Conservation (phyloP, 2,329 filamentous ascomycete species). For the Phialophora tarda region DNA sequence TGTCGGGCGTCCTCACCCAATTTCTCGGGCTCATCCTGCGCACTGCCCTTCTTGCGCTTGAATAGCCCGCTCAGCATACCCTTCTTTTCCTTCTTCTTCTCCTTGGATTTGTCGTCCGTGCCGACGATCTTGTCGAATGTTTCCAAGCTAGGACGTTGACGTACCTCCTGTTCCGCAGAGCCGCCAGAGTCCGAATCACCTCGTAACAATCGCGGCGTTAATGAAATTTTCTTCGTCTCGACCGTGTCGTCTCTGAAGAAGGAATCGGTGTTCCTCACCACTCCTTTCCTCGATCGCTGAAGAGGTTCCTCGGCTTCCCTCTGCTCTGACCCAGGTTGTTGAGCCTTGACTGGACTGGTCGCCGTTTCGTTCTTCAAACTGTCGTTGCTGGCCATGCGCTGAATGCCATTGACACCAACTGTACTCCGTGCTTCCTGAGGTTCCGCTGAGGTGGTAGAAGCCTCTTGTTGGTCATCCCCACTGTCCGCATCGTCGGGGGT, state of each 20-base stretch:
- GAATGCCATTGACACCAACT: constrained; percentile 40
- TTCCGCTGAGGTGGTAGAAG: constrained; percentile 47
- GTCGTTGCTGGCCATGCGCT: constrained; percentile 36
- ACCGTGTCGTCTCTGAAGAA: constrained; percentile 97
- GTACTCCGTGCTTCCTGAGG: constrained; percentile 50
- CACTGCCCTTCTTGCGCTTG: constrained; percentile 64
- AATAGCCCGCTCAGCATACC: constrained; percentile 74
- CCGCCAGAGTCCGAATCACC: constrained; percentile 84
- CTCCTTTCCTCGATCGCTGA: constrained; percentile 78
- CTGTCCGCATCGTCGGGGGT: constrained; percentile 56
- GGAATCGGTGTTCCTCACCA: constrained; percentile 87
- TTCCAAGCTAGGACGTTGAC: constrained; percentile 72
- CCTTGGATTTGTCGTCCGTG: constrained; percentile 65
- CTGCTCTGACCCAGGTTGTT: constrained; percentile 52
- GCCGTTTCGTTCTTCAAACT: constrained; percentile 40
- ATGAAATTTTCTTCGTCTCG: constrained; percentile 95
- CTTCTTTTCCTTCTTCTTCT: constrained; percentile 76
- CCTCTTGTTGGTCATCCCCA: constrained; percentile 44
- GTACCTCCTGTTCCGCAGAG: constrained; percentile 76
- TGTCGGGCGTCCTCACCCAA: constrained; percentile 63
- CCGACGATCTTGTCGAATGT: constrained; percentile 72
- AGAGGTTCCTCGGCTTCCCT: constrained; percentile 52
- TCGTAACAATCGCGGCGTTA: constrained; percentile 88
- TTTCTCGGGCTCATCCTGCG: constrained; percentile 61
- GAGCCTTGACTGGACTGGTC: constrained; percentile 39